Evolutionary conservation across 2,329 filamentous ascomycete species (phyloP).

Genomic region (Chaetothyriales sp.): DNA sequence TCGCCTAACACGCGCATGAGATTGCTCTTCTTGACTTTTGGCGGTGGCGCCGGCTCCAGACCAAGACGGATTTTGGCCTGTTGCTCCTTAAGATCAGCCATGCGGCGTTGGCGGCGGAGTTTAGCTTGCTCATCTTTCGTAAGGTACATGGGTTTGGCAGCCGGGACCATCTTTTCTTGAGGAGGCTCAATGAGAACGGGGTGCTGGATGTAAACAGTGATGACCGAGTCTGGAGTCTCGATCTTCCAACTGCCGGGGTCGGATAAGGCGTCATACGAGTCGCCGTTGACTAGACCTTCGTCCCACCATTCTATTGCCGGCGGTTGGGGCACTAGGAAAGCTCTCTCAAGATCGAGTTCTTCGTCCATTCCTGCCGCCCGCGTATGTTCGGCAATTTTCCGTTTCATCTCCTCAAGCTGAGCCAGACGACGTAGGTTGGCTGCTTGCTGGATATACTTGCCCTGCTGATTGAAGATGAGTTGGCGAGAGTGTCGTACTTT

Average conservation of each 20-base stretch:
- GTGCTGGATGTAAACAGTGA: constrained; percentile 85
- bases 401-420: constrained; percentile 86
- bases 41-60: constrained; percentile 74
- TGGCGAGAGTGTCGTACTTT: constrained; percentile 60
- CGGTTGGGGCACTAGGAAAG: constrained; percentile 69
- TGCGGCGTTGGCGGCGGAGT: constrained; percentile 72
- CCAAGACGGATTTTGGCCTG: constrained; percentile 92
- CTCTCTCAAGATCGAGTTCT: constrained; percentile 75
- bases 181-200: constrained; percentile 82
- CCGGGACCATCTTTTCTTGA: constrained; percentile 68
- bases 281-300: constrained; percentile 65
- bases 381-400: constrained; percentile 72
- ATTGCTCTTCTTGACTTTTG: constrained; percentile 95
- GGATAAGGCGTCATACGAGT: constrained; percentile 59
- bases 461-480: constrained; percentile 83
- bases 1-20: constrained; percentile 94
- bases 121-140: constrained; percentile 87
- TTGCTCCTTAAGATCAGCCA: constrained; percentile 87
- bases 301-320: constrained; percentile 97
- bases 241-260: constrained; percentile 57
- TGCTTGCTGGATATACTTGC: constrained; percentile 92
- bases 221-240: constrained; percentile 63
- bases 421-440: constrained; percentile 78
- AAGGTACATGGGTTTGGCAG: constrained; percentile 79
- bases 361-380: constrained; percentile 90